Evolutionary conservation across 176 grass and related monocot genomes (phyloP), one percentile per base, ranked within the genome.

Genomic region (Urochloa ruziziensis): DNA sequence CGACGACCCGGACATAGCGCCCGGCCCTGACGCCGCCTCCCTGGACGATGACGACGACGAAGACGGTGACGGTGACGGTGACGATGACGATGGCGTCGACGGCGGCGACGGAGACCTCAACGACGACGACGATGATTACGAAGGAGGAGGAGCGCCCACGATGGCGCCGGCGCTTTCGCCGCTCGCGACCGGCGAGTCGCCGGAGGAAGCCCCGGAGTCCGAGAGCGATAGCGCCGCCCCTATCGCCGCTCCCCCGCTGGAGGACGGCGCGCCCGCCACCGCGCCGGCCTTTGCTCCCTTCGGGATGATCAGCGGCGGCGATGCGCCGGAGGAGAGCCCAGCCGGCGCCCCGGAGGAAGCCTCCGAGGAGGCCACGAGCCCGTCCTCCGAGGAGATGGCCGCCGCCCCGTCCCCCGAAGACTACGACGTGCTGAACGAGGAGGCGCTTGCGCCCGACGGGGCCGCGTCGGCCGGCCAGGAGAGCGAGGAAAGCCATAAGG

Each of bases 271-370:
- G 47, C 40, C 75, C 3, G 1, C 49, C 76, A 60, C 14, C 59
- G 30, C 49, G 4, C 40, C 63, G 25, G 40, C 42, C 11, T 59
- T 21, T 0, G 60, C 60, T 25, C 76, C 75, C 34, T 53, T 43
- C 9, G 4, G 8, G 14, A 0, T 10, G 12, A 0, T 8, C 53
- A 63, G 64, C 73, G 80, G 59, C 56, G 57, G 65, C 74, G 81
- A 68, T 48, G 62, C 77, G 37, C 47, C 69, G 29, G 65, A 64
- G 66, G 73, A 24, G 33, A 32, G 27, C 16, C 65, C 87, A 14
- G 77, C 82, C 2, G 82, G 70, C 24, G 77, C 87, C 53, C 82
- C 87, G 18, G 75, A 49, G 32, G 40, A 48, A 62, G 23, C 9
- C 77, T 35, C 46, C 68, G 36, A 15, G 23, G 82, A 66, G 70